Base-by-base conservation (phyloP, 352 stramenopile genomes). In the Phytophthora pinifolia region DNA sequence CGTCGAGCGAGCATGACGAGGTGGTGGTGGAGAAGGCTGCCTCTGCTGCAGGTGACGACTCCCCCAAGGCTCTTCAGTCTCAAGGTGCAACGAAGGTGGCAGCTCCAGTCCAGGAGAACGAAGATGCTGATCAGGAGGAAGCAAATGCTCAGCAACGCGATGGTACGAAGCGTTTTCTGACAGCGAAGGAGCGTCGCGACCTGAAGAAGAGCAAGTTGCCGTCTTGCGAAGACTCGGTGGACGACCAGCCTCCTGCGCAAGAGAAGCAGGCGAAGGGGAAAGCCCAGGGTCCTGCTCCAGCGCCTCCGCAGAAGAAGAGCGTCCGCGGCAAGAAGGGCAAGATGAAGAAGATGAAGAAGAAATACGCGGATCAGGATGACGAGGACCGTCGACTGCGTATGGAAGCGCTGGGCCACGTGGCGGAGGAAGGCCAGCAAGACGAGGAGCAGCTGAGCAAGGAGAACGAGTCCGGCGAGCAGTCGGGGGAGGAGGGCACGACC, bases 311-410 rank as follows among this genome's bases (percentile, higher is more conserved):
- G 39, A 69, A 60, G 25, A 79, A 79, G 39, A 83, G 68, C 20
- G 79, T 88, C 9, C 86, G 95, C 30, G 92, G 95, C n/a, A 98
- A 98, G 59, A 93, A 95, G 65, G 72, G 88, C 6, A 98, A 98
- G 65, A 66, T 97, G 55, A 98, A 98, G 70, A 94, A 96, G 49
- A 86, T 94, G 58, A 97, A 96, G 62, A 98, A 98, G 61, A 98
- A 98, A 64, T 99, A 99, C 62, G 83, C 73, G 0, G 95, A 99
- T 39, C 96, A 99, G 73, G 95, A 98, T 60, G 95, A 98, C 0
- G 95, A 98, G 39, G 95, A 99, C 66, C 77, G 90, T 14, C 80
- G 86, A 9, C 52, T 98, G 31, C 90, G 94, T 6, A 96, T 99
- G 77, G 67, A 97, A 41, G 86, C 86, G 6, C 79, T 99, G 14